Evolutionary conservation across 179 eudicot species (phyloP).

Genomic region (Silene coronaria): DNA sequence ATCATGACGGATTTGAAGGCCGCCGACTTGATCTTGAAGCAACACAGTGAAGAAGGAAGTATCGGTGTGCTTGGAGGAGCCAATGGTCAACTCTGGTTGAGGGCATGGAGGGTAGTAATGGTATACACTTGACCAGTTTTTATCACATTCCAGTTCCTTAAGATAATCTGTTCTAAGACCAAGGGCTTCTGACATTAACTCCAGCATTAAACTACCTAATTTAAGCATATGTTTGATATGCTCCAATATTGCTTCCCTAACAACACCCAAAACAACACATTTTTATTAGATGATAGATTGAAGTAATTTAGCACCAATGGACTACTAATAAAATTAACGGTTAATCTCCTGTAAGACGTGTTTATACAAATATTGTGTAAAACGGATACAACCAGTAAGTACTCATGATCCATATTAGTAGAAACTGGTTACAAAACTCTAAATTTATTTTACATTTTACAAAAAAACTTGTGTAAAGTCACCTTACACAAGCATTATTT

Average conservation of each 20-base stretch:
- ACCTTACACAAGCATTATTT: too few relatives aligned
- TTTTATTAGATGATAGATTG: too few relatives aligned
- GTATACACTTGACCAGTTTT: conserved; percentile 11
- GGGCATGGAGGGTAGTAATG: conserved; percentile 37
- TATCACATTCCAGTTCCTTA: not conserved
- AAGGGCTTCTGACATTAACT: conserved; percentile 23
- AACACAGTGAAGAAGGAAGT: conserved; percentile 19
- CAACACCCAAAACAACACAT: not conserved
- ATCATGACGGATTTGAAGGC: conserved; percentile 24
- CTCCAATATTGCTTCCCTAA: conserved; percentile 26
- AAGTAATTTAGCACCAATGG: too few relatives aligned
- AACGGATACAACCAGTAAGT: too few relatives aligned
- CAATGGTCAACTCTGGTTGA: conserved; percentile 28
- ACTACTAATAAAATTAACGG: too few relatives aligned
- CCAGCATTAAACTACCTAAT: conserved; percentile 15
- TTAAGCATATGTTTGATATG: conserved; percentile 4
- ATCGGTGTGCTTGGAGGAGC: conserved; percentile 25
- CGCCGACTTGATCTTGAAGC: conserved; percentile 29
- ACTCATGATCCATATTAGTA: too few relatives aligned
- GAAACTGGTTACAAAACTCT: too few relatives aligned
- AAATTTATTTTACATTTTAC: too few relatives aligned
- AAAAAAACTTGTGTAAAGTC: too few relatives aligned
- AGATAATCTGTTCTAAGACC: conserved; percentile 24
- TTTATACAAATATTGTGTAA: too few relatives aligned
- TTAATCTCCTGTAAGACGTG: too few relatives aligned